Base-by-base conservation (phyloP, 352 stramenopile species). In the Globisporangium barbulae region DNA sequence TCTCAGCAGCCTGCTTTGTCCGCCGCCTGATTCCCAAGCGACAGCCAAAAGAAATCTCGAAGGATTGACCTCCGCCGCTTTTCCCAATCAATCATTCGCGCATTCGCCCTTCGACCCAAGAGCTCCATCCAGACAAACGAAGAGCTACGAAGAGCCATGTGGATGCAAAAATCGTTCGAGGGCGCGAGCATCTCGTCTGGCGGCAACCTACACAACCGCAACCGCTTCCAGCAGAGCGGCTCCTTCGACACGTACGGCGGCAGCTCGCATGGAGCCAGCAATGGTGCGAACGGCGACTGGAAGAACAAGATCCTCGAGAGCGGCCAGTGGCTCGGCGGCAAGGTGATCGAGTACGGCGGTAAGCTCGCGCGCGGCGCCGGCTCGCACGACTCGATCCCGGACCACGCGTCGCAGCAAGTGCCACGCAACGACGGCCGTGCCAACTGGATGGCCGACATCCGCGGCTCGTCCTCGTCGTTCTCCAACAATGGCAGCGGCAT, bases 361-460 rank as follows among this genome's bases (percentile, higher is more conserved):
- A 84, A 81, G 64, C 63, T 88, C 13, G 76, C 77, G 22, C 76
- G 79, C 33, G 67, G 67, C 33, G 74, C 72, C 2, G 69, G 64
- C 15, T 76, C 64, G 35, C 61, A 79, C 52, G 70, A 86, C 62
- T 63, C 75, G 22, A 82, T 88, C 54, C 67, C 76, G 17, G 73
- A 88, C 60, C 73, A 85, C 22, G 69, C 68, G 19, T 64, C 57
- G 30, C 61, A 68, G 52, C 69, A 88, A 25, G 72, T 78, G 69
- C 76, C 81, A 39, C 63, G 76, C 42, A 90, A 90, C 66, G 81
- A 90, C 65, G 81, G 81, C 65, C 81, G 81, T 47, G 81, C 81
- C 30, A 89, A 83, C 68, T 90, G 81, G 81, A 90, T 90, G 81
- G 81, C 79, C 0, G 79, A 90, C 61, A 90, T 90, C 59, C 79